phyloP scores from a whole-genome alignment of 306 rosid genomes.

The Carpinus fangiana region DNA sequence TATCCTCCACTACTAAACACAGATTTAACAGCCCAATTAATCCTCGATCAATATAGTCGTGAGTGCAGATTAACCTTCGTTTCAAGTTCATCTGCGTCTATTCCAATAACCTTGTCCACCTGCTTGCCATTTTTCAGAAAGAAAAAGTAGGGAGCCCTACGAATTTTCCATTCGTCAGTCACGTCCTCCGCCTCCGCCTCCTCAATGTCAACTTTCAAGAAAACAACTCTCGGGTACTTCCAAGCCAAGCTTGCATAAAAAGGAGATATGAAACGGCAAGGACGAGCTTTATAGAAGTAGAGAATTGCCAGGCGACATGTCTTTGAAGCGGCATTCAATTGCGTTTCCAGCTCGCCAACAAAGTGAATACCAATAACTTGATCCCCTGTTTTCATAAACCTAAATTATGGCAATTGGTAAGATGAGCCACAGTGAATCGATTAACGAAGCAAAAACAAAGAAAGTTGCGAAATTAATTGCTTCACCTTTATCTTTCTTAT shows the following conservation, averaged over 20 bases:
- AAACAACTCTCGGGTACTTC: conserved; percentile 62
- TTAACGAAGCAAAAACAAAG: too few species aligned
- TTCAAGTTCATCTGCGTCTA: conserved; percentile 58
- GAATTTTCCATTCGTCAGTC: conserved; percentile 63
- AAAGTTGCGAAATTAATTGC: too few species aligned
- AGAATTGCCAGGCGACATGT: conserved; percentile 63
- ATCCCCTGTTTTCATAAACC: conserved; percentile 37
- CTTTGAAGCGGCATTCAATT: conserved; percentile 67
- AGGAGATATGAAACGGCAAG: conserved; percentile 74
- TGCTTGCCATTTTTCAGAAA: conserved; percentile 62
- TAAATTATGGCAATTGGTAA: too few species aligned
- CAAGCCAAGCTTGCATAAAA: conserved; percentile 67
- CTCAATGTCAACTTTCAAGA: conserved; percentile 74
- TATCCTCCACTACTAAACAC: too few species aligned
- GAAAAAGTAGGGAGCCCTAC: conserved; percentile 77
- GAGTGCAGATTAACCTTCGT: conserved; percentile 54
- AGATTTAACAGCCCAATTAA: too few species aligned
- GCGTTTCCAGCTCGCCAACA: conserved; percentile 49
- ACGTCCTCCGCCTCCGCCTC: conserved; percentile 45
- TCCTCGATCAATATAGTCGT: background rate
- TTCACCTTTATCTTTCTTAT: too few species aligned
- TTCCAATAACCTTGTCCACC: conserved; percentile 68
- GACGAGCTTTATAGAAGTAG: conserved; percentile 61
- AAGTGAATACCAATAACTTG: conserved; percentile 64
- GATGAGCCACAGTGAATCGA: too few species aligned